phyloP scores from a whole-genome alignment of 257 asterid genomes.

The Nemophila menziesii region DNA sequence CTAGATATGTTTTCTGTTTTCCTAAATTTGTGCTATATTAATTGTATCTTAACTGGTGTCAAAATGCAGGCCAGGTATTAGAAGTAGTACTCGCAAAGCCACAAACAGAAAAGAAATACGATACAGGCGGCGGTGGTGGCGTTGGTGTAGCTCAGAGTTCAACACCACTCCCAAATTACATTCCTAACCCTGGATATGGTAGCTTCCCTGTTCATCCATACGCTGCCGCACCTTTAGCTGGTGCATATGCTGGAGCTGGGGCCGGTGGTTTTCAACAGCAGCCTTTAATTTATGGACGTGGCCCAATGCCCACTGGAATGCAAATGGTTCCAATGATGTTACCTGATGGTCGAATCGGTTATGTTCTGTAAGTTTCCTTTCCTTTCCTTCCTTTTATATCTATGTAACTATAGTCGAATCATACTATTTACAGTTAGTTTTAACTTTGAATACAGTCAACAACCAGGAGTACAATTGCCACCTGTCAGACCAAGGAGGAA shows the following conservation, averaged over 20 bases:
- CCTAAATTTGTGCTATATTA: no score
- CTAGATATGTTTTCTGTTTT: no score
- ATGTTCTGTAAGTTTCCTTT: slow-evolving; percentile 71
- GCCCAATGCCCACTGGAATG: slow-evolving; percentile 97
- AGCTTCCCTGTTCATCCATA: slow-evolving; percentile 67
- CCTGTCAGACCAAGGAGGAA: slow-evolving; percentile 62
- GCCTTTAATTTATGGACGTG: slow-evolving; percentile 95
- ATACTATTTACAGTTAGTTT: not conserved
- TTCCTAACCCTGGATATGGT: slow-evolving; percentile 71
- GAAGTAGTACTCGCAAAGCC: slow-evolving; percentile 97
- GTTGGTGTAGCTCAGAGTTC: slow-evolving; percentile 48
- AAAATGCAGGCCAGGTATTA: slow-evolving; percentile 55
- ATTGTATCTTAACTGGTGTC: not conserved
- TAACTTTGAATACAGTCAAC: slow-evolving; percentile 57
- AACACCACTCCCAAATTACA: slow-evolving; percentile 47
- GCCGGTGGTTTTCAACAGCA: slow-evolving; percentile 70
- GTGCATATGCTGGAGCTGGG: slow-evolving; percentile 65
- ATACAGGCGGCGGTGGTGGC: no score
- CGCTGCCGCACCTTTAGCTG: slow-evolving; percentile 44
- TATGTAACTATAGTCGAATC: not conserved
- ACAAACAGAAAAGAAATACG: slow-evolving; percentile 75
- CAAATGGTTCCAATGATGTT: slow-evolving; percentile 99
- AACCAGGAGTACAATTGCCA: slow-evolving; percentile 82
- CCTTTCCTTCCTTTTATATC: not conserved
- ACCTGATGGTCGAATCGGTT: slow-evolving; percentile 95